phyloP scores from a whole-genome alignment of 2,329 filamentous ascomycete species.

The Venturia effusa region DNA sequence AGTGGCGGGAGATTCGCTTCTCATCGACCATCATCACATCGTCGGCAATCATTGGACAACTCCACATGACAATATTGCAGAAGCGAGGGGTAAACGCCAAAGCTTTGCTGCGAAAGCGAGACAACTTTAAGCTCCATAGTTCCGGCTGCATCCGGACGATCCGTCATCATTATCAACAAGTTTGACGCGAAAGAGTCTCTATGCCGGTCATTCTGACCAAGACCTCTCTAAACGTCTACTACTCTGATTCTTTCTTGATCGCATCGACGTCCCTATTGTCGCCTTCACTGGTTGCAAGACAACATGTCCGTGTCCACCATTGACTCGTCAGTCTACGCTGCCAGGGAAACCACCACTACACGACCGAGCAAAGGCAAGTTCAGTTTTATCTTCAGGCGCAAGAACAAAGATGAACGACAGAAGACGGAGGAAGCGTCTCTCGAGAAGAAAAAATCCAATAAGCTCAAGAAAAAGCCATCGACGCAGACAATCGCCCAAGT shows the following conservation, averaged over 20 bases:
- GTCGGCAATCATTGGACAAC: not conserved
- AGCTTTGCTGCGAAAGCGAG: no score
- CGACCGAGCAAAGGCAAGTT: not conserved
- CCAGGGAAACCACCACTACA: not conserved
- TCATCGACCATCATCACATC: not conserved
- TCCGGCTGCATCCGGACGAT: not conserved
- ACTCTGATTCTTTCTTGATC: not conserved
- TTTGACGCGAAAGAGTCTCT: not conserved
- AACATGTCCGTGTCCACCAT: not conserved
- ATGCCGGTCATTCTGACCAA: not conserved
- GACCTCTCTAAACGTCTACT: not conserved
- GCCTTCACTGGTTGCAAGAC: not conserved
- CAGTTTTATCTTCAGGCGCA: not conserved
- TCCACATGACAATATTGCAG: no score
- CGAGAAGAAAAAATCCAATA: not conserved
- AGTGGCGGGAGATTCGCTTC: no score
- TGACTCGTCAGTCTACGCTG: not conserved
- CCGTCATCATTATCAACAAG: conserved; percentile 1
- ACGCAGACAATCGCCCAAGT: not conserved
- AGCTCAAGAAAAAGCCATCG: not conserved
- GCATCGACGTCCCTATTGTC: no score
- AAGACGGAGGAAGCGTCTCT: not conserved
- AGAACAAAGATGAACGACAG: not conserved
- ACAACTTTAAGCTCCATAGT: not conserved
- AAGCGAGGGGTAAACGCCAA: not conserved